Percentiles rank a stretch among this genome's conserved stretches.
These are phyloP conservation scores for Quaeritorhiza haematococci DNA, from an alignment of 371 early-diverging fungal genomes.

Conservation along the genomic window DNA sequence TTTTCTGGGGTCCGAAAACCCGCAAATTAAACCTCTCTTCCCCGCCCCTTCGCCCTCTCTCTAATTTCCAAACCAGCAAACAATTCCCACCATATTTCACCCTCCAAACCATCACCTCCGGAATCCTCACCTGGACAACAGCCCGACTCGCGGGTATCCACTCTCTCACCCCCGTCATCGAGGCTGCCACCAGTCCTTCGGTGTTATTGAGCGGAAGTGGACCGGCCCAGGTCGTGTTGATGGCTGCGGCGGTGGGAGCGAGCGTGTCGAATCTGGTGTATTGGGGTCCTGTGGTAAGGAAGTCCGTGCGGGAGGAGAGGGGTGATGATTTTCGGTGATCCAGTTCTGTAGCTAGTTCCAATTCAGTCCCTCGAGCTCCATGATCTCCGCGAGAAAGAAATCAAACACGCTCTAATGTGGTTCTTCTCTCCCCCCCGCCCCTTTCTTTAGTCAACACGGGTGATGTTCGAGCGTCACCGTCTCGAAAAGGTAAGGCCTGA, in stretches of 20 bases:
- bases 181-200: neutral
- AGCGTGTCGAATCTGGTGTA: neutral
- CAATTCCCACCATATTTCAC: constrained; percentile 9
- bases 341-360: too few relatives aligned
- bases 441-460: too few relatives aligned
- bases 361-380: too few relatives aligned
- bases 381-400: too few relatives aligned
- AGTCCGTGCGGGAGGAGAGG: neutral
- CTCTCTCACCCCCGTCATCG: neutral
- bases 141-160: constrained; percentile 1
- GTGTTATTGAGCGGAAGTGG: neutral
- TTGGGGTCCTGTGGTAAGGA: constrained; percentile 3
- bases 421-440: too few relatives aligned
- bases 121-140: neutral
- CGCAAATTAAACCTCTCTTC: neutral
- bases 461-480: too few relatives aligned
- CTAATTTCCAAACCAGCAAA: too few relatives aligned
- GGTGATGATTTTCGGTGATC: too few relatives aligned
- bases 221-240: neutral
- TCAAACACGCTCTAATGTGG: too few relatives aligned
- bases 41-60: too few relatives aligned
- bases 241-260: neutral
- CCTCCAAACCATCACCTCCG: neutral
- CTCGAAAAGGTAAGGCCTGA: too few relatives aligned
- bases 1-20: too few relatives aligned